Base-by-base conservation (phyloP, 2,329 filamentous ascomycete genomes). In the Pseudocercospora ulei region DNA sequence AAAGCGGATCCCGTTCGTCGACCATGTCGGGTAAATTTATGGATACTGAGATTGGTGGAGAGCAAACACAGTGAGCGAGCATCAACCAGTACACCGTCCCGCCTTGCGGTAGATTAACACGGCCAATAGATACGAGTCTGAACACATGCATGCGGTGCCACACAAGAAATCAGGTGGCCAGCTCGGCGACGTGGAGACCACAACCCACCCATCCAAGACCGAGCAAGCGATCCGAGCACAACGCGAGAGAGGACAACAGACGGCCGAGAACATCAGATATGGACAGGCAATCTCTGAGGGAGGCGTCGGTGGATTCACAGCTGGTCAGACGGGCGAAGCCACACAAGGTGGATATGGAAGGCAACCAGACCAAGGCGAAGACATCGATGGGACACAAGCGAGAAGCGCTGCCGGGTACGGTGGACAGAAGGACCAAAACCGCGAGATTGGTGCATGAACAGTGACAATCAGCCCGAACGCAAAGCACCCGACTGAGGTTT, bases 41-140 rank as follows among this genome's bases (percentile, higher is more conserved):
- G 67, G 67, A 75, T 49, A 76, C 71, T 18, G 69, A 69, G 41
- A 64, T 65, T 11, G 75, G 76, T 53, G 76, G 76, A 48, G 73
- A 78, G 57, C 66, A 66, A 41, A 71, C 69, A 3, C 75, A 75
- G 68, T 75, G 64, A 38, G 62, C 22, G 9, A 14, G 3, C 18
- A 28, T 6, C 13, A 22, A 6, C 6, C 9, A 23, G 7, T 20
- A 19, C 7, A 23, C n/a, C 11, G 4, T 7, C 9, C 16, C 4
- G 4, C 12, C 7, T 6, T 11, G 13, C n/a, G 12, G 30, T 12
- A 2, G 9, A 24, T 39, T 11, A 36, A 20, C 38, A 6, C 16
- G 9, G 12, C n/a, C 7, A 9, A n/a, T n/a, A 74, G 71, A 60
- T 78, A 80, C 57, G 75, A 78, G 61, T 71, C 66, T 34, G 67